A percentile compares a stretch with the other conserved stretches of the same genome.
Evolutionary conservation across 805 yeast species (phyloP).

Genomic region (Metschnikowia corniflorae): DNA sequence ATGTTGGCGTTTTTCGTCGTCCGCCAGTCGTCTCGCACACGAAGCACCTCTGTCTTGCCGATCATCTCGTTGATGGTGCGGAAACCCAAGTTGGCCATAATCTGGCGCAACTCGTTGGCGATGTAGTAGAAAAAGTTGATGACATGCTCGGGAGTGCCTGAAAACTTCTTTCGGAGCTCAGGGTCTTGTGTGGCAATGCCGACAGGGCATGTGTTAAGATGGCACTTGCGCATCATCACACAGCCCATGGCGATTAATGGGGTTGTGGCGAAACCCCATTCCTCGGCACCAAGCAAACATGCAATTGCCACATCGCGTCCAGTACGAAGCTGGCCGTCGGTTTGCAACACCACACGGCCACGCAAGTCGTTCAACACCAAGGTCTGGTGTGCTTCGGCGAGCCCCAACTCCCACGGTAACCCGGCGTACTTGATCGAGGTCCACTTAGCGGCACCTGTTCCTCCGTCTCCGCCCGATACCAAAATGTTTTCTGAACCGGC

Average conservation of each 20-base stretch:
- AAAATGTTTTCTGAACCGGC: slow-evolving; percentile 97
- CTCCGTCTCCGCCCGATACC: slow-evolving; percentile 98
- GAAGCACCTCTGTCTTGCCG: slow-evolving; percentile 90
- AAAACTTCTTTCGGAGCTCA: slow-evolving; percentile 81
- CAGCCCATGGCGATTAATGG: slow-evolving; percentile 98
- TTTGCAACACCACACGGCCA: slow-evolving; percentile 92
- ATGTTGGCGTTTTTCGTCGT: slow-evolving; percentile 87
- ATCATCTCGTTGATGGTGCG: slow-evolving; percentile 97
- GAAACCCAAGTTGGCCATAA: slow-evolving; percentile 95
- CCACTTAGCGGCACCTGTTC: slow-evolving; percentile 99
- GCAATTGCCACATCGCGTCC: slow-evolving; percentile 98
- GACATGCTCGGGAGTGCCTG: slow-evolving; percentile 97
- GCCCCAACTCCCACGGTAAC: slow-evolving; percentile 97
- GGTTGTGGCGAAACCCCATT: slow-evolving; percentile 97
- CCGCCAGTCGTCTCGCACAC: slow-evolving; percentile 78
- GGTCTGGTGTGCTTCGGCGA: slow-evolving; percentile 98
- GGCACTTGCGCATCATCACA: slow-evolving; percentile 92
- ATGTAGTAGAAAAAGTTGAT: slow-evolving; percentile 95
- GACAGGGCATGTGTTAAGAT: slow-evolving; percentile 91
- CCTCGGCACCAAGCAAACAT: slow-evolving; percentile 94
- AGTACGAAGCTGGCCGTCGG: slow-evolving; percentile 97
- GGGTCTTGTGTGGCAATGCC: slow-evolving; percentile 99
- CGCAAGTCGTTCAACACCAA: slow-evolving; percentile 91
- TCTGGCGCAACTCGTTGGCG: slow-evolving; percentile 84
- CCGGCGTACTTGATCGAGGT: slow-evolving; percentile 97